Conservation (phyloP, 202 grass and related monocot species). For the Schoenoplectus tabernaemontani region DNA sequence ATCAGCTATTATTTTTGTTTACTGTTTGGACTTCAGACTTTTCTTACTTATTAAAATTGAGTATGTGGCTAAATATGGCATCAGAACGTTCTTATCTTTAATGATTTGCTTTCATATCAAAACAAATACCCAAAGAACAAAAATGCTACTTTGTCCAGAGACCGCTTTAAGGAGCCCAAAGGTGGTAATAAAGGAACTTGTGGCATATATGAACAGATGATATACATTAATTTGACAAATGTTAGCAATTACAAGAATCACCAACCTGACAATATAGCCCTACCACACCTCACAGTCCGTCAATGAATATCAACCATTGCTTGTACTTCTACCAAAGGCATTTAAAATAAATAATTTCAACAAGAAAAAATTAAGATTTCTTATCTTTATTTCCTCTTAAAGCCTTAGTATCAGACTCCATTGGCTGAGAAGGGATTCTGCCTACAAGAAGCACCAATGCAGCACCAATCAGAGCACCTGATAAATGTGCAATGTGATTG, state of each 20-base stretch:
- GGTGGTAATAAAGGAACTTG: not conserved
- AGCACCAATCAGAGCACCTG: constrained; percentile 88
- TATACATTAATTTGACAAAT: constrained; percentile 11
- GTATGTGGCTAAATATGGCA: not conserved
- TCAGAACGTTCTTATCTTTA: not conserved
- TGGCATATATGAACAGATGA: not conserved
- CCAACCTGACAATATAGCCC: not conserved
- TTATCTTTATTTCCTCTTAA: constrained; percentile 46
- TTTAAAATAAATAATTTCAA: constrained; percentile 2
- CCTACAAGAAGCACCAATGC: constrained; percentile 66
- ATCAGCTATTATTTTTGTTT: not conserved
- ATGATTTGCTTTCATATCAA: not conserved
- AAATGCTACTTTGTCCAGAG: not conserved
- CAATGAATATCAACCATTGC: not conserved
- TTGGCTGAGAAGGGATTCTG: constrained; percentile 41
- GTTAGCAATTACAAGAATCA: constrained; percentile 7
- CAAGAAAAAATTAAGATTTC: constrained; percentile 24
- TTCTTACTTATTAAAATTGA: not conserved
- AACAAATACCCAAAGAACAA: not conserved
- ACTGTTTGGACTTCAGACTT: not conserved
- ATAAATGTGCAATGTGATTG: constrained; percentile 91
- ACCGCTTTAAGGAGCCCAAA: not conserved
- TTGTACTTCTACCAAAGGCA: constrained; percentile 6
- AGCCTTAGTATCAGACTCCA: constrained; percentile 30
- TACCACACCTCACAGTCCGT: not conserved